phyloP scores from a whole-genome alignment of 2,329 filamentous ascomycete genomes.

The Basipetospora chlamydospora region DNA sequence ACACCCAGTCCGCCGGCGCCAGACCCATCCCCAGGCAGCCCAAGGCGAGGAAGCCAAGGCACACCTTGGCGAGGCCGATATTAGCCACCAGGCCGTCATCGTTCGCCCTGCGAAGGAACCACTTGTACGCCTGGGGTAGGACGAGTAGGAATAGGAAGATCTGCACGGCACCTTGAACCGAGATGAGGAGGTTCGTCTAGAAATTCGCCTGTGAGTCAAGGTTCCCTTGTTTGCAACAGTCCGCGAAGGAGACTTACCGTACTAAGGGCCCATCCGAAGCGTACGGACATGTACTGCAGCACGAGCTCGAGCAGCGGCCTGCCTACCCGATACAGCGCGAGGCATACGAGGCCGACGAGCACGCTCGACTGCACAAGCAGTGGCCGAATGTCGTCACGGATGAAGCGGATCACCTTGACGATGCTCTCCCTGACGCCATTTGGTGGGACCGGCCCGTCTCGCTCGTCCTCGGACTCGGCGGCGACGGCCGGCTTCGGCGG shows the following conservation, averaged over 20 bases:
- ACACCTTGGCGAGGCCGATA: slow-evolving; percentile 4
- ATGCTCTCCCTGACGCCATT: not conserved
- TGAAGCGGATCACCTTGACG: slow-evolving; percentile 4
- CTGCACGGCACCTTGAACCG: slow-evolving; percentile 8
- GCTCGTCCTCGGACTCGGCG: not conserved
- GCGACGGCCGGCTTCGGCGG: not conserved
- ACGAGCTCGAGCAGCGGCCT: slow-evolving; percentile 7
- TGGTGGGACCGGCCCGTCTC: not conserved
- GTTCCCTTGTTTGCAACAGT: not conserved
- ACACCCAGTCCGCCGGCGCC: no score
- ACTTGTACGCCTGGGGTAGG: not conserved
- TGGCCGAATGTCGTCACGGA: slow-evolving; percentile 5
- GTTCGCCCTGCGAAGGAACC: slow-evolving; percentile 2
- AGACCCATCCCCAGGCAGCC: slow-evolving; percentile 7
- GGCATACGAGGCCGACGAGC: slow-evolving; percentile 4
- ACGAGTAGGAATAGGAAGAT: slow-evolving; percentile 6
- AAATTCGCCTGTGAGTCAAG: not conserved
- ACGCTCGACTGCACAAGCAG: slow-evolving; percentile 2
- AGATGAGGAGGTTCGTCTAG: slow-evolving; percentile 7
- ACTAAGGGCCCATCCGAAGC: slow-evolving; percentile 7
- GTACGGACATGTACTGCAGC: slow-evolving; percentile 8
- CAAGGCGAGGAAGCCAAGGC: slow-evolving; percentile 1
- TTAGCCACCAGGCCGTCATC: slow-evolving; percentile 5
- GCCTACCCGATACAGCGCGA: slow-evolving; percentile 3
- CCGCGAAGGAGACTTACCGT: slow-evolving; percentile 1